phyloP scores from a whole-genome alignment of 2,329 filamentous ascomycete species.

The Claviceps arundinis region DNA sequence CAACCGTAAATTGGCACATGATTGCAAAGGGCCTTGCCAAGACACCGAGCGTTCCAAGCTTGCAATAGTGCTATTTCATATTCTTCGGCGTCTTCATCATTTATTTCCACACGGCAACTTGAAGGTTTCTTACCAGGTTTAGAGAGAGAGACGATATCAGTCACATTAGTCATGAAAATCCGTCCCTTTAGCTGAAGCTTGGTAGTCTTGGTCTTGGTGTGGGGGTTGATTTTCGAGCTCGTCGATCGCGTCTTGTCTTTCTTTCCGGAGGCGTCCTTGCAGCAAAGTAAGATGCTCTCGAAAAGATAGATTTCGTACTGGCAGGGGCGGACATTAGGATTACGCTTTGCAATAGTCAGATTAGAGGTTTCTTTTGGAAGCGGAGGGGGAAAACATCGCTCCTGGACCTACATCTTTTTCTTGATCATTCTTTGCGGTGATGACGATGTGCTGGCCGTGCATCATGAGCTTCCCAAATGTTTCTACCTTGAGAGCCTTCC shows the following conservation, averaged over 20 bases:
- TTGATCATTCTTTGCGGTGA: slow-evolving; percentile 79
- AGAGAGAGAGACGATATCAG: slow-evolving; percentile 74
- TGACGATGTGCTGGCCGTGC: slow-evolving; percentile 80
- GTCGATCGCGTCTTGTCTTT: slow-evolving; percentile 48
- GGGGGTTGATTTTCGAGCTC: slow-evolving; percentile 44
- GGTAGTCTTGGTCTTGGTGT: slow-evolving; percentile 56
- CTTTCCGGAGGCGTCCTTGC: slow-evolving; percentile 82
- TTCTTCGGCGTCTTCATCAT: too few species aligned
- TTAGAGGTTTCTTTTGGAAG: neutral
- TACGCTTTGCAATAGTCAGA: neutral
- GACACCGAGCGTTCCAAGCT: too few species aligned
- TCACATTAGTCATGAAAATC: slow-evolving; percentile 99
- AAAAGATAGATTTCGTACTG: slow-evolving; percentile 98
- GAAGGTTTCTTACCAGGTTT: slow-evolving; percentile 57
- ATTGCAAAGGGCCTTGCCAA: too few species aligned
- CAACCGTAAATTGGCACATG: too few species aligned
- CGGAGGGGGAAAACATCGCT: neutral
- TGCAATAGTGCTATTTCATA: too few species aligned
- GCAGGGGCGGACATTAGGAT: neutral
- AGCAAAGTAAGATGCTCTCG: slow-evolving; percentile 87
- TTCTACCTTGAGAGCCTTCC: slow-evolving; percentile 85
- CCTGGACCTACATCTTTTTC: slow-evolving; percentile 64
- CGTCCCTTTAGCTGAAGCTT: slow-evolving; percentile 91
- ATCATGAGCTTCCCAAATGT: slow-evolving; percentile 83
- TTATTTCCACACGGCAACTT: too few species aligned